These are phyloP conservation scores for Colletotrichum euphorbiae DNA, from an alignment of 2,329 filamentous ascomycete species.

Conservation along the genomic window DNA sequence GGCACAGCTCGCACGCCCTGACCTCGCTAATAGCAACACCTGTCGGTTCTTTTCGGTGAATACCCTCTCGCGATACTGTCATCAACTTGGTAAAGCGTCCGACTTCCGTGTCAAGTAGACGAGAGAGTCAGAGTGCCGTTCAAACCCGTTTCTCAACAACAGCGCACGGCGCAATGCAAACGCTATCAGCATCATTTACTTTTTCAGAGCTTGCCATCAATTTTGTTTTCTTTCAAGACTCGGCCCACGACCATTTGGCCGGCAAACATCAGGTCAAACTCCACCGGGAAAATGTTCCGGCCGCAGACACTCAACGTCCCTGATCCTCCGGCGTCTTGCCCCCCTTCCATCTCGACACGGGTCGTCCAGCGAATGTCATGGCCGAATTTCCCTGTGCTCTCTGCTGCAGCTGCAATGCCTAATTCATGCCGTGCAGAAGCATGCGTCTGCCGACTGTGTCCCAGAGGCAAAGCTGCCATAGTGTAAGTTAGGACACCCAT, in stretches of 20 bases:
- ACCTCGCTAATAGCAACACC: neutral
- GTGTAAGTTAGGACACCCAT: no score
- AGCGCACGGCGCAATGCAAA: neutral
- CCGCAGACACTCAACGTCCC: neutral
- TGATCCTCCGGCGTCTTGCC: no score
- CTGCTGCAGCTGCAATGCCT: slow-evolving; percentile 5
- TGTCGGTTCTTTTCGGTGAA: slow-evolving; percentile 1
- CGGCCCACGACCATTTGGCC: slow-evolving; percentile 14
- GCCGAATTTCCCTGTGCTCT: no score
- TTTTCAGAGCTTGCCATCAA: neutral
- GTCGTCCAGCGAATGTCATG: no score
- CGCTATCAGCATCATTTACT: neutral
- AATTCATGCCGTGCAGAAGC: neutral
- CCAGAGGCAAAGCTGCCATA: no score
- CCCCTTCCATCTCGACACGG: no score
- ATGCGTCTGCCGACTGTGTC: neutral
- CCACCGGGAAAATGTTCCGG: neutral
- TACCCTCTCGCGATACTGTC: neutral
- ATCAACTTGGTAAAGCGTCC: neutral
- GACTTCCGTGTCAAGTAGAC: slow-evolving; percentile 5
- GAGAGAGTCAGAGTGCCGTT: neutral
- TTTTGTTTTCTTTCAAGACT: neutral
- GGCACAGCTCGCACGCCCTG: slow-evolving; percentile 3
- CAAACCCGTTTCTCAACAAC: neutral
- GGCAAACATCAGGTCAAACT: slow-evolving; percentile 9